phyloP scores from a whole-genome alignment of 2,329 filamentous ascomycete species.

The Lasiodiplodia sp. region DNA sequence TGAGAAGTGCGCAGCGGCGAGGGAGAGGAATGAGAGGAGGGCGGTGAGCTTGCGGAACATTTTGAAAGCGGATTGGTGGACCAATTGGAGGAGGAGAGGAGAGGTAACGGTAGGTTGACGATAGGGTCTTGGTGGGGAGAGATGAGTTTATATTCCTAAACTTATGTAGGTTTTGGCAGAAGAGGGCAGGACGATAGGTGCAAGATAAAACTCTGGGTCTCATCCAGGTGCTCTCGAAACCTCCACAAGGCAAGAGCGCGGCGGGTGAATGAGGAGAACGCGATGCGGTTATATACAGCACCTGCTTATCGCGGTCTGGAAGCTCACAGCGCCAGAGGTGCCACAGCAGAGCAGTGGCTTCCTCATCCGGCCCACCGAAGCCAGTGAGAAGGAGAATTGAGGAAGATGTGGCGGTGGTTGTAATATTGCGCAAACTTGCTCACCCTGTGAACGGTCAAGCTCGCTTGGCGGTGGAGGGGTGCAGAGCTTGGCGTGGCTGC shows the following conservation, averaged over 20 bases:
- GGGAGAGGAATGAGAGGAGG: neutral
- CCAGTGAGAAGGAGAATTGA: neutral
- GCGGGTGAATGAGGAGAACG: neutral
- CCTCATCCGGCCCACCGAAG: neutral
- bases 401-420: neutral
- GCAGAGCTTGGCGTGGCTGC: neutral
- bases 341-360: neutral
- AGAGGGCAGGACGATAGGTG: neutral
- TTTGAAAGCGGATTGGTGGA: neutral
- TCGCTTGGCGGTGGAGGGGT: slow-evolving; percentile 7
- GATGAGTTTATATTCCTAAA: neutral
- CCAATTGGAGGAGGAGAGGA: neutral
- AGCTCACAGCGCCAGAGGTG: neutral
- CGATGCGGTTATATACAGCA: neutral
- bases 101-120: neutral
- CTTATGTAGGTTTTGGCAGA: neutral
- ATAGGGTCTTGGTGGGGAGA: neutral
- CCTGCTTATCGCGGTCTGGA: neutral
- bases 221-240: neutral
- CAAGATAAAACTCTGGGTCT: neutral
- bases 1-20: slow-evolving; percentile 50
- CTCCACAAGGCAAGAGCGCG: neutral
- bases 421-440: slow-evolving; percentile 17
- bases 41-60: neutral
- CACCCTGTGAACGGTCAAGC: neutral